Evolutionary conservation across 1,284 basidiomycete genomes (phyloP), one percentile per base, ranked within the genome.

Genomic region (Dichomitus squalens): DNA sequence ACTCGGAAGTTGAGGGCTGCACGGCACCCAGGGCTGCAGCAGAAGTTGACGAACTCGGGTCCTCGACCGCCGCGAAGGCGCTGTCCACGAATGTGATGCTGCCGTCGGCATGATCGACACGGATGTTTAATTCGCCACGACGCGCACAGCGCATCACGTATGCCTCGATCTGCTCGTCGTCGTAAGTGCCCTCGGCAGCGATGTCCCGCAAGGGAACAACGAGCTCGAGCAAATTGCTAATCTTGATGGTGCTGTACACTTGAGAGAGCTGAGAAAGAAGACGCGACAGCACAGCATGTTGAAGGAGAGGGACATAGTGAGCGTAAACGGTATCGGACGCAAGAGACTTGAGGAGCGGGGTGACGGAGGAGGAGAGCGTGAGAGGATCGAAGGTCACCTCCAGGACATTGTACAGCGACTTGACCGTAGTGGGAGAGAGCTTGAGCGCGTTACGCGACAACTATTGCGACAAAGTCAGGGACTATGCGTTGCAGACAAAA

Each of bases 301-400:
- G 92, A 52, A 99, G 86, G 58, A 96, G 91, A 40, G 92, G 86
- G 51, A 97, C 85, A 75, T 99, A 99, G 1, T 89, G 85, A 1
- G 88, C 79, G 66, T 91, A 93, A 0, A 79, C 75, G 3, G 79
- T 70, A 54, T 83, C 81, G 7, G 75, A 70, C 2, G 85, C 79
- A 56, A 97, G 84, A 7, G 79, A 72, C 51, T 82, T 76, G 55
- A 99, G 85, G 64, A 98, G 81, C 12, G 96, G 95, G 12, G 93
- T 88, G 51, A 96, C 89, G 66, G 86, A 84, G 14, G 83, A 76
- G 73, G 93, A 95, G 57, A 98, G 90, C 0, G 87, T 90, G 60
- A 98, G 85, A 1, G 97, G 97, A 73, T 98, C 95, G 73, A 99
- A 98, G 38, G 95, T 92, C 57, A 92, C 89, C 77, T 98, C 95